A percentile compares a stretch with the other conserved stretches of the same genome.
Conservation (phyloP, 2,329 filamentous ascomycete species). For the Keithomyces neogunnii region DNA sequence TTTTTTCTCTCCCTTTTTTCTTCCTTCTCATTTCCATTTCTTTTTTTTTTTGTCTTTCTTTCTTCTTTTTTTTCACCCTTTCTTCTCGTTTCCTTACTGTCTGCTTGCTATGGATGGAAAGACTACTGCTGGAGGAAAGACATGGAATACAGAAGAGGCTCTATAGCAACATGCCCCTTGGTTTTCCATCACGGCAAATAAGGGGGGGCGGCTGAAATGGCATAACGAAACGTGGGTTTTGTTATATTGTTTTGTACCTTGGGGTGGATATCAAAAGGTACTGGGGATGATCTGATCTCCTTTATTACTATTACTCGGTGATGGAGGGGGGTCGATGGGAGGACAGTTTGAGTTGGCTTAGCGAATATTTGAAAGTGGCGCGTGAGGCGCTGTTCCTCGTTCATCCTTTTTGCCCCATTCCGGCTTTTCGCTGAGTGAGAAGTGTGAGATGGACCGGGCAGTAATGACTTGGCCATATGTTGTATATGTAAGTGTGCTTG, state of each 20-base stretch:
- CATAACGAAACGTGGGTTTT: constrained; percentile 8
- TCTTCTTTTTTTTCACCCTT: not conserved
- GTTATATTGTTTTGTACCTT: not conserved
- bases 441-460: no score
- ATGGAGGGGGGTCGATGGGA: not conserved
- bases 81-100: not conserved
- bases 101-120: not conserved
- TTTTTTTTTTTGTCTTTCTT: not conserved
- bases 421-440: no score
- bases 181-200: constrained; percentile 5
- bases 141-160: constrained; percentile 1
- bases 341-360: not conserved
- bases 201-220: constrained; percentile 2
- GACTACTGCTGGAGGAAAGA: not conserved
- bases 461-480: no score
- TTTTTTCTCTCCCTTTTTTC: not conserved
- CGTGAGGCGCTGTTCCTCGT: not conserved
- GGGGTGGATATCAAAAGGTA: not conserved
- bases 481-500: no score
- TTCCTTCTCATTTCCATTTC: not conserved
- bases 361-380: constrained; percentile 2
- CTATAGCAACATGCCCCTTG: not conserved
- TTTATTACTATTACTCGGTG: not conserved
- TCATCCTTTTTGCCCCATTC: no score
- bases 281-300: constrained; percentile 1